Evolutionary conservation across 345 rosid genomes (phyloP).

Genomic region (Populus ilicifolia): DNA sequence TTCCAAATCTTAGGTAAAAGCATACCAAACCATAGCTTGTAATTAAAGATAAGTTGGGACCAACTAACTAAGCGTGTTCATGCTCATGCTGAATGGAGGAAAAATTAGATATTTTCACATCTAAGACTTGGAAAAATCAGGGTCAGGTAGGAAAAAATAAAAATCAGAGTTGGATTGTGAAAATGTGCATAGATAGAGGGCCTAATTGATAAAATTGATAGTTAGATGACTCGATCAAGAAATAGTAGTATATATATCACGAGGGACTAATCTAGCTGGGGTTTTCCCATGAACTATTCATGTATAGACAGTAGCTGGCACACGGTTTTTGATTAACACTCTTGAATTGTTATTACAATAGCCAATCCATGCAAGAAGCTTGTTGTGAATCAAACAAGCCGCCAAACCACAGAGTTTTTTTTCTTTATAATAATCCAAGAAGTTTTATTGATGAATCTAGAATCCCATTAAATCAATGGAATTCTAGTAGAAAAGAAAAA

Average conservation of each 20-base stretch:
- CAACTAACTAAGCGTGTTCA: neutral
- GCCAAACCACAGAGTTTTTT: neutral
- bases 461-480: no score
- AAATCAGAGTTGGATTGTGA: neutral
- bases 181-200: neutral
- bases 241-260: no score
- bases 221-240: neutral
- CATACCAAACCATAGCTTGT: neutral
- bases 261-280: neutral
- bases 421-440: no score
- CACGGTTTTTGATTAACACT: neutral
- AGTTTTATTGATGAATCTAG: no score
- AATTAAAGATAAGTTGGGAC: neutral
- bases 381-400: neutral
- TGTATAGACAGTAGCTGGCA: neutral
- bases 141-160: neutral
- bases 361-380: neutral
- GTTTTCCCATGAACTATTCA: neutral
- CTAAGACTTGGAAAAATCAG: neutral
- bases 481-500: no score
- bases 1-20: neutral
- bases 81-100: neutral
- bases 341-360: neutral
- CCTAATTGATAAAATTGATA: no score
- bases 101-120: neutral